These are phyloP conservation scores for Globisporangium carolinianum DNA, from an alignment of 352 stramenopile species.

Conservation along the genomic window DNA sequence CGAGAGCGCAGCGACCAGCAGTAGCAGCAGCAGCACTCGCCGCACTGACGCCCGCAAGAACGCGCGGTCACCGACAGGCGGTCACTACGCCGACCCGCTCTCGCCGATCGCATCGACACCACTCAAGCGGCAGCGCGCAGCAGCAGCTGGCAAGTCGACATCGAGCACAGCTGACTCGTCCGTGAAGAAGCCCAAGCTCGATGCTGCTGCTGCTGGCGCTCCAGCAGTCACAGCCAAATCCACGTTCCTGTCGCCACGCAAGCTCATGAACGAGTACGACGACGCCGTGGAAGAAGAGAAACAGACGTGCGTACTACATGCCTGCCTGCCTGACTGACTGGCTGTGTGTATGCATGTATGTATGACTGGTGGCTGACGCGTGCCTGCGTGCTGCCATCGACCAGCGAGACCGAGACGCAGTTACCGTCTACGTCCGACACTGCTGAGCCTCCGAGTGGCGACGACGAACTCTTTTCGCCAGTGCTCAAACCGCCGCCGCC, in stretches of 20 bases:
- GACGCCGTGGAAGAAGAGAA: background rate
- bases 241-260: slow-evolving; percentile 56
- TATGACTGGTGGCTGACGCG: no score
- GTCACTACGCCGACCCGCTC: slow-evolving; percentile 71
- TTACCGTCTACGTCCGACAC: background rate
- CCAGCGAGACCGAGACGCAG: slow-evolving; percentile 2
- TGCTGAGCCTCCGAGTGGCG: slow-evolving; percentile 10
- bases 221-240: slow-evolving; percentile 18
- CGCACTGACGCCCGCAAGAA: slow-evolving; percentile 7
- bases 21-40: background rate
- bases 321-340: background rate
- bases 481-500: slow-evolving; percentile 40
- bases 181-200: slow-evolving; percentile 15
- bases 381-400: no score
- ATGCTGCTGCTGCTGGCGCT: background rate
- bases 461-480: slow-evolving; percentile 67
- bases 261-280: slow-evolving; percentile 54
- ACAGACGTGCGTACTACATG: background rate
- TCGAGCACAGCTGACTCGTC: slow-evolving; percentile 21
- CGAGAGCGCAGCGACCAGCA: slow-evolving; percentile 7
- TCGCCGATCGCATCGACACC: slow-evolving; percentile 82
- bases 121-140: slow-evolving; percentile 64
- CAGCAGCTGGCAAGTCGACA: slow-evolving; percentile 28
- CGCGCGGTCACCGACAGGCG: slow-evolving; percentile 9
- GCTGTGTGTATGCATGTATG: background rate